Conservation (phyloP, 1,284 basidiomycete species). For the Ceratobasidium sp. region DNA sequence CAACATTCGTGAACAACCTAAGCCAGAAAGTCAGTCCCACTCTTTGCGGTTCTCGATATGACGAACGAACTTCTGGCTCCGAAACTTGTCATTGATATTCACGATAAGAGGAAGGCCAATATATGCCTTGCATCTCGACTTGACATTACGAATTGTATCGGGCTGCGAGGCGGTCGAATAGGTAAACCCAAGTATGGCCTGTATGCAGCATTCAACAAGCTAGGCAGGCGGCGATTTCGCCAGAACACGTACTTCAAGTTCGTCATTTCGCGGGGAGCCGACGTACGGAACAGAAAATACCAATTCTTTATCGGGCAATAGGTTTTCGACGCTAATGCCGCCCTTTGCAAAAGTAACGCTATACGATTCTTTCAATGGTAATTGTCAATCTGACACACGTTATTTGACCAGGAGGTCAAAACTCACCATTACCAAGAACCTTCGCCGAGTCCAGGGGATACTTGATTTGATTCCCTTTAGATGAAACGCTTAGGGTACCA, state of each 20-base stretch:
- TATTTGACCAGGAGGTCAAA: background rate
- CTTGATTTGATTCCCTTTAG: constrained; percentile 10
- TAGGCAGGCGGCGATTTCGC: background rate
- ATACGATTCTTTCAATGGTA: background rate
- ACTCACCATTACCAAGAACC: constrained; percentile 18
- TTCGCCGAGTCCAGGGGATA: constrained; percentile 34
- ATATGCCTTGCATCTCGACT: constrained; percentile 60
- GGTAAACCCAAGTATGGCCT: constrained; percentile 24
- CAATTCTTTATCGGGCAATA: constrained; percentile 1
- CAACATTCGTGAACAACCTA: constrained; percentile 83
- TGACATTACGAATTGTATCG: constrained; percentile 63
- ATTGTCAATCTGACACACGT: background rate
- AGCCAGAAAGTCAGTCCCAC: background rate
- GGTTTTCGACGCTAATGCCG: constrained; percentile 2
- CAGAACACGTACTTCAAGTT: constrained; percentile 17
- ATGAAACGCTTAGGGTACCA: constrained; percentile 15
- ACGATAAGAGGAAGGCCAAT: constrained; percentile 76
- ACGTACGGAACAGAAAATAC: constrained; percentile 33
- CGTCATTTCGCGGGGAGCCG: constrained; percentile 38
- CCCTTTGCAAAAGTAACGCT: background rate
- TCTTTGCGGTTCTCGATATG: background rate
- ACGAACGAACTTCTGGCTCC: constrained; percentile 66
- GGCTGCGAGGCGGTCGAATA: constrained; percentile 70
- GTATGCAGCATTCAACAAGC: background rate
- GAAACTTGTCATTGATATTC: constrained; percentile 88